Evolutionary conservation across 345 rosid species (phyloP).

Genomic region (Gynandropsis gynandra): DNA sequence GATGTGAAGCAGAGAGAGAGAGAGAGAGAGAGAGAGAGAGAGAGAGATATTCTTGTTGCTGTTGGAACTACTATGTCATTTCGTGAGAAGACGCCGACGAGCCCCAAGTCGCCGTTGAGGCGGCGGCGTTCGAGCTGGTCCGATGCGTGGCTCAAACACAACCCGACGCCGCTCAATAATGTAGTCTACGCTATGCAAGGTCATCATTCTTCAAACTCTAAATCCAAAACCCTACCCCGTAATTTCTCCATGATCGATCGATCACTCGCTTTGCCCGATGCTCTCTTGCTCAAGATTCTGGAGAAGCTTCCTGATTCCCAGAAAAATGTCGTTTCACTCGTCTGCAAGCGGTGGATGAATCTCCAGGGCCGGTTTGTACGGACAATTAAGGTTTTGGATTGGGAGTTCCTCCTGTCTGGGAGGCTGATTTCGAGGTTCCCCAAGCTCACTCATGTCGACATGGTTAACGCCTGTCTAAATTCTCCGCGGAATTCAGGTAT

Average conservation of each 20-base stretch:
- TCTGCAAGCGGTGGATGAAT: conserved; percentile 79
- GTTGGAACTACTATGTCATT: conserved; percentile 42
- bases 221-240: conserved; percentile 32
- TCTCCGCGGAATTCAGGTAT: conserved; percentile 45
- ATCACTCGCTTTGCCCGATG: conserved; percentile 63
- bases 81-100: conserved; percentile 34
- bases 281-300: conserved; percentile 62
- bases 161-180: conserved; percentile 45
- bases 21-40: too few species aligned
- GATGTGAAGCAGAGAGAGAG: neutral
- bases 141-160: conserved; percentile 45
- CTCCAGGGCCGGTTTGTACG: conserved; percentile 68
- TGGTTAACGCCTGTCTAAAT: conserved; percentile 41
- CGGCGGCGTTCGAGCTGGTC: conserved; percentile 50
- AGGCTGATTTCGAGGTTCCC: conserved; percentile 61
- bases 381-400: conserved; percentile 49
- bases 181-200: conserved; percentile 48
- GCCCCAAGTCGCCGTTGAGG: conserved; percentile 39
- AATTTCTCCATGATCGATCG: conserved; percentile 45
- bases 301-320: conserved; percentile 50
- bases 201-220: conserved; percentile 35
- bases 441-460: conserved; percentile 48
- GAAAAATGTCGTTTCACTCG: conserved; percentile 40
- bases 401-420: conserved; percentile 67
- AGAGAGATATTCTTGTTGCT: neutral